These are phyloP conservation scores for Boletus subparvulus DNA, from an alignment of 768 basidiomycete genomes.

Conservation along the genomic window DNA sequence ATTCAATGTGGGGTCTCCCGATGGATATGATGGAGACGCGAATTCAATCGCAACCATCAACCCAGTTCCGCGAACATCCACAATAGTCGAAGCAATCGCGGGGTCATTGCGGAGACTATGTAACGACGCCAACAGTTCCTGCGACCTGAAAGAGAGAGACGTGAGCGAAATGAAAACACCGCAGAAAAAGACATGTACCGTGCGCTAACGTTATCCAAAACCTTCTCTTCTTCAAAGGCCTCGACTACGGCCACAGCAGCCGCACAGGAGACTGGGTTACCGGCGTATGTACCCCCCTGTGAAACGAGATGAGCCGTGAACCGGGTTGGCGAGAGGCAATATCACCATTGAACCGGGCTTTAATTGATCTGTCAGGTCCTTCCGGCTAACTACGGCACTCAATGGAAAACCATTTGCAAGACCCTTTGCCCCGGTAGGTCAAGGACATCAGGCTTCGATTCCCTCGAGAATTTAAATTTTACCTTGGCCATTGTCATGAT, in stretches of 20 bases:
- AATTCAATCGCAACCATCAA: conserved; percentile 89
- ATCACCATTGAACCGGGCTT: conserved; percentile 77
- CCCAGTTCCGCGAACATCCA: conserved; percentile 86
- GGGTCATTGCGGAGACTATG: conserved; percentile 55
- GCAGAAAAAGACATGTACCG: conserved; percentile 45
- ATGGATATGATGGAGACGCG: conserved; percentile 57
- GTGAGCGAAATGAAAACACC: conserved; percentile 1
- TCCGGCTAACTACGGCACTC: conserved; percentile 78
- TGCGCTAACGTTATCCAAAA: conserved; percentile 74
- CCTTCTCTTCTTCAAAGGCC: conserved; percentile 74
- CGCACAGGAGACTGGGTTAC: conserved; percentile 90
- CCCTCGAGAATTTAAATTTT: conserved; percentile 9
- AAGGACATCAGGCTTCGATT: background rate
- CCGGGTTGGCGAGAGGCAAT: background rate
- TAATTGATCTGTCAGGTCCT: conserved; percentile 77
- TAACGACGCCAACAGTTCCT: conserved; percentile 67
- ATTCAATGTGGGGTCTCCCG: conserved; percentile 45
- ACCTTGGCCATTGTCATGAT: conserved; percentile 90
- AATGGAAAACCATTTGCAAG: conserved; percentile 93
- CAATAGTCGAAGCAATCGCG: conserved; percentile 53
- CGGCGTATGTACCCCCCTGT: conserved; percentile 87
- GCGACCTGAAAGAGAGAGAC: conserved; percentile 46
- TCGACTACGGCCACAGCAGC: conserved; percentile 84
- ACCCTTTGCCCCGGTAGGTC: conserved; percentile 44
- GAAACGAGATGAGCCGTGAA: conserved; percentile 9